A percentile compares a stretch with the other conserved stretches of the same genome.
Conservation (phyloP, 2,329 filamentous ascomycete genomes). For the Fonsecaea monophora region DNA sequence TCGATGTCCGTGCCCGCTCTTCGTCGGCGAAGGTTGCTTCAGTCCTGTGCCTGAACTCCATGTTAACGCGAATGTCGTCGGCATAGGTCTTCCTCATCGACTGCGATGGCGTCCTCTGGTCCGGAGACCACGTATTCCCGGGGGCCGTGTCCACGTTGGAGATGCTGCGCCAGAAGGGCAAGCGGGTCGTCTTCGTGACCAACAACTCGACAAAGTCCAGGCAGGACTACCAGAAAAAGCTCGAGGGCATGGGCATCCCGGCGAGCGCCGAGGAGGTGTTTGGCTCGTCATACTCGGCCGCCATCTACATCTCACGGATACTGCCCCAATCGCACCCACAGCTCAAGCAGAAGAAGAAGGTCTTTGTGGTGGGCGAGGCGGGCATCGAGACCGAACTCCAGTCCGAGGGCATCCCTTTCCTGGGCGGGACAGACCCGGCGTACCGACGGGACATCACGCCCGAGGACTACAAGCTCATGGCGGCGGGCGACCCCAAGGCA, state of each 20-base stretch:
- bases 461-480: conserved; percentile 79
- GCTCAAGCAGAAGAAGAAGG: conserved; percentile 77
- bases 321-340: conserved; percentile 53
- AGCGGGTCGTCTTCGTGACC: conserved; percentile 92
- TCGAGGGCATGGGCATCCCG: conserved; percentile 79
- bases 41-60: conserved; percentile 5
- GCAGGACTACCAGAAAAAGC: conserved; percentile 89
- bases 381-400: conserved; percentile 89
- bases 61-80: conserved; percentile 19
- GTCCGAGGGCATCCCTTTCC: conserved; percentile 76
- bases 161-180: conserved; percentile 82
- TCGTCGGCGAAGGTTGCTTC: neutral
- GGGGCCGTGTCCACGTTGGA: conserved; percentile 84
- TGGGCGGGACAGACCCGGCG: conserved; percentile 84
- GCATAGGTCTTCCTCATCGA: conserved; percentile 87
- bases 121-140: conserved; percentile 86
- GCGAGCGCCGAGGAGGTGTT: conserved; percentile 81
- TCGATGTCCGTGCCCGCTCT: conserved; percentile 70
- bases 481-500: conserved; percentile 69
- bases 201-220: conserved; percentile 99
- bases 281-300: conserved; percentile 90
- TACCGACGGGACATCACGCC: conserved; percentile 79
- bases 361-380: conserved; percentile 89
- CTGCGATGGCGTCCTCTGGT: conserved; percentile 98
- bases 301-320: conserved; percentile 94